phyloP scores from a whole-genome alignment of 257 asterid species.

The Forsythia suspensa region DNA sequence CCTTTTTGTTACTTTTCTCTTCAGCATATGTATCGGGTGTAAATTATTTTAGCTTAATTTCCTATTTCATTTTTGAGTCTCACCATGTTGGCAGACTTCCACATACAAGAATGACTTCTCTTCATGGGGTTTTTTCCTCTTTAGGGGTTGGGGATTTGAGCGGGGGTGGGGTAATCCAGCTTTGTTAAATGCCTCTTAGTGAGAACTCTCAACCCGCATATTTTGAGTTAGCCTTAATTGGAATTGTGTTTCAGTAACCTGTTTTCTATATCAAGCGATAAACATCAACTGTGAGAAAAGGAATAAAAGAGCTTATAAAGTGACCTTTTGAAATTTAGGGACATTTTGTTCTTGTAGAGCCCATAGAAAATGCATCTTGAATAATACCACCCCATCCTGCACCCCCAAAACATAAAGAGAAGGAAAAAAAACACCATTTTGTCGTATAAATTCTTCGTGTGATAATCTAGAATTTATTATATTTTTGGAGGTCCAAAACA shows the following conservation, averaged over 20 bases:
- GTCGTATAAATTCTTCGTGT: no score
- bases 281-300: not conserved
- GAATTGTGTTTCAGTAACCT: not conserved
- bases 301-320: not conserved
- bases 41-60: no score
- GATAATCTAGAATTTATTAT: not conserved
- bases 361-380: not conserved
- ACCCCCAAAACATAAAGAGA: not conserved
- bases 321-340: not conserved
- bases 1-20: not conserved
- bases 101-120: not conserved
- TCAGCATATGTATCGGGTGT: no score
- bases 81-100: no score
- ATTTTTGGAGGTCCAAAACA: not conserved
- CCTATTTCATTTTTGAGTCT: no score
- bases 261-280: not conserved
- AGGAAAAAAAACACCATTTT: no score
- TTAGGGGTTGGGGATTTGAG: not conserved
- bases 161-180: no score
- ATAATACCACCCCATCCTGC: not conserved
- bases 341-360: not conserved
- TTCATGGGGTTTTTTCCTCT: not conserved
- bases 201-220: no score
- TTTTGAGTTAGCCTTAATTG: no score
- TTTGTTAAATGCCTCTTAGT: no score